Base-by-base conservation (phyloP, 805 yeast species). In the Starmera dryadoides region DNA sequence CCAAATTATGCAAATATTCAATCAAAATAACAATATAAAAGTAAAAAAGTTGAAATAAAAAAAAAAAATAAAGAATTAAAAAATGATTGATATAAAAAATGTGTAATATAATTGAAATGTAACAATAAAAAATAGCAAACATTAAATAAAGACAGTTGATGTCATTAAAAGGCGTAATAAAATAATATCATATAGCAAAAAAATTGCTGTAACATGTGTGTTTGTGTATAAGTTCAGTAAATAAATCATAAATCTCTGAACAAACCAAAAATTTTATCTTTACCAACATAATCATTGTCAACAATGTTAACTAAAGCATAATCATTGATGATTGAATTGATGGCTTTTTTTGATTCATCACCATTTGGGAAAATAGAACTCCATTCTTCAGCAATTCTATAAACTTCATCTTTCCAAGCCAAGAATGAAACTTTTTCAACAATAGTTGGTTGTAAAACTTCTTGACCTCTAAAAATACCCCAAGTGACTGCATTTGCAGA, bases 321-420 rank as follows among this genome's bases (percentile, higher is more conserved):
- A 38, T 75, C 74, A 35, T 76, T 62, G 22, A 60, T 62, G 38
- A 79, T 66, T 36, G 84, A 58, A 4, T 54, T 48, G 36, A 64
- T 53, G 45, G 81, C 56, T 39, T 48, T 42, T 52, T 59, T 55
- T 51, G 62, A 34, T 44, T 37, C 36, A n/a, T n/a, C n/a, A 60
- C 53, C 55, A 19, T 60, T 60, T 30, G 65, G 64, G 50, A 72
- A 73, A 36, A 75, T 72, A 33, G 67, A 62, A 48, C 67, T 69
- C 98, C 98, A 91, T 58, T 86, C 96, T 37, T 73, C 68, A 38
- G 88, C 71, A 44, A 91, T 79, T 46, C 87, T 71, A 70, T 73
- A 91, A 30, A 91, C 91, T 62, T 91, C 98, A 59, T 91, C 96
- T 59, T 87, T 89, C 98, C 98, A 91, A 12, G 98, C 98, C 51